A percentile compares a stretch with the other conserved stretches of the same genome.
Conservation (phyloP, 2,329 filamentous ascomycete species). For the Colletotrichum somersetense region DNA sequence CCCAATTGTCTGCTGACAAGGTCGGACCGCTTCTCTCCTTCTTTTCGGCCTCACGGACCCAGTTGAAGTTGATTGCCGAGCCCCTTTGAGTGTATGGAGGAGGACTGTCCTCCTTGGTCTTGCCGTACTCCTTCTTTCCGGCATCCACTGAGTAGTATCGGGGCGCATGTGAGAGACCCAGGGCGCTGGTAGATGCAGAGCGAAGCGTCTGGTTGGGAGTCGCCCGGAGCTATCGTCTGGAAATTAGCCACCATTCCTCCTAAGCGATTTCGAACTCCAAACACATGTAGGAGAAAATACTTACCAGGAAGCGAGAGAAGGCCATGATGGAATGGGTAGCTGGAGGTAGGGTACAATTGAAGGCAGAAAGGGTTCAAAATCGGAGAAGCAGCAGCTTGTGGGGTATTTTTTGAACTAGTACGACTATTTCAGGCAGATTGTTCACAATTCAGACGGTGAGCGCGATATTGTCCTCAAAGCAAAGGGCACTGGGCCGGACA, state of each 20-base stretch:
- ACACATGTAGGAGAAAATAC: not conserved
- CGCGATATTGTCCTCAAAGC: conserved; percentile 13
- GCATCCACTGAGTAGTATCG: conserved; percentile 23
- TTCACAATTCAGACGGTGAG: not conserved
- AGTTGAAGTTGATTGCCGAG: conserved; percentile 43
- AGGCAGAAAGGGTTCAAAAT: conserved; percentile 1
- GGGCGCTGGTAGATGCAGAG: not conserved
- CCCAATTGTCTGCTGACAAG: conserved; percentile 53
- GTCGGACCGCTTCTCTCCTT: conserved; percentile 30
- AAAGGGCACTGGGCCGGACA: conserved; percentile 4
- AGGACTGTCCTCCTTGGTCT: conserved; percentile 7
- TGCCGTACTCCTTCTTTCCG: conserved; percentile 22
- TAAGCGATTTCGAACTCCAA: not conserved
- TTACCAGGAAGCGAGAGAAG: conserved; percentile 31
- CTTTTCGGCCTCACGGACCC: conserved; percentile 30
- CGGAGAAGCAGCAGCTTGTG: not conserved
- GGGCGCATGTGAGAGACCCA: not conserved
- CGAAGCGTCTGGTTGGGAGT: conserved; percentile 4
- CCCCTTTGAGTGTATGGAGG: conserved; percentile 36
- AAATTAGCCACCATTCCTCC: not conserved
- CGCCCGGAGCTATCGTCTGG: conserved; percentile 11
- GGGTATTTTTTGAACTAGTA: not conserved
- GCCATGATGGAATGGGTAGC: conserved; percentile 10
- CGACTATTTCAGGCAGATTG: not conserved
- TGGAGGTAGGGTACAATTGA: not conserved